Evolutionary conservation across 768 basidiomycete genomes (phyloP).

Genomic region (Rhizopogon sp.): DNA sequence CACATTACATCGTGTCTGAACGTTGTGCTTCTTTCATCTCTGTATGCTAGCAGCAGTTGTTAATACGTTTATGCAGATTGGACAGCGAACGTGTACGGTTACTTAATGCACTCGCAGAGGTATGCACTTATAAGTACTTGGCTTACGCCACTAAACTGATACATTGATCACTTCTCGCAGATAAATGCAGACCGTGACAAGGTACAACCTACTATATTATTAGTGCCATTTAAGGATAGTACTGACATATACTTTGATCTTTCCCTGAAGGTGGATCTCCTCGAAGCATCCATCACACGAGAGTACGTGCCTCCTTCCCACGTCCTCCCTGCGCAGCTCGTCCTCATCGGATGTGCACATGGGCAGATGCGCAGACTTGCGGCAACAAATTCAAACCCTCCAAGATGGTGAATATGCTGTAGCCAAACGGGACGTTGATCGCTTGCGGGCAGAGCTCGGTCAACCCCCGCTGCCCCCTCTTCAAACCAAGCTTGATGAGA

Average conservation of each 20-base stretch:
- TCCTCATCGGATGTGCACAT: neutral
- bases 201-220: slow-evolving; percentile 23
- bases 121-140: slow-evolving; percentile 24
- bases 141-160: slow-evolving; percentile 4
- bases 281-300: slow-evolving; percentile 59
- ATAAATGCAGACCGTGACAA: slow-evolving; percentile 83
- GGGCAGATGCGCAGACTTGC: slow-evolving; percentile 59
- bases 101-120: slow-evolving; percentile 65
- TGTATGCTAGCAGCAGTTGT: slow-evolving; percentile 1
- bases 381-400: slow-evolving; percentile 57
- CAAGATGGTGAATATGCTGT: slow-evolving; percentile 73
- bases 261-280: slow-evolving; percentile 51
- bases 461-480: slow-evolving; percentile 69
- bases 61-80: slow-evolving; percentile 37
- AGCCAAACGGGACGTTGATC: slow-evolving; percentile 75
- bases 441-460: slow-evolving; percentile 69
- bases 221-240: slow-evolving; percentile 1
- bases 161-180: slow-evolving; percentile 28
- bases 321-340: neutral
- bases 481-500: slow-evolving; percentile 73
- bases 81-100: slow-evolving; percentile 73
- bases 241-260: neutral
- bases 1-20: neutral
- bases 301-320: slow-evolving; percentile 43
- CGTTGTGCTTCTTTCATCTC: slow-evolving; percentile 1